These are phyloP conservation scores for Xylariaceae sp. DNA, from an alignment of 2,329 filamentous ascomycete genomes.

Conservation along the genomic window DNA sequence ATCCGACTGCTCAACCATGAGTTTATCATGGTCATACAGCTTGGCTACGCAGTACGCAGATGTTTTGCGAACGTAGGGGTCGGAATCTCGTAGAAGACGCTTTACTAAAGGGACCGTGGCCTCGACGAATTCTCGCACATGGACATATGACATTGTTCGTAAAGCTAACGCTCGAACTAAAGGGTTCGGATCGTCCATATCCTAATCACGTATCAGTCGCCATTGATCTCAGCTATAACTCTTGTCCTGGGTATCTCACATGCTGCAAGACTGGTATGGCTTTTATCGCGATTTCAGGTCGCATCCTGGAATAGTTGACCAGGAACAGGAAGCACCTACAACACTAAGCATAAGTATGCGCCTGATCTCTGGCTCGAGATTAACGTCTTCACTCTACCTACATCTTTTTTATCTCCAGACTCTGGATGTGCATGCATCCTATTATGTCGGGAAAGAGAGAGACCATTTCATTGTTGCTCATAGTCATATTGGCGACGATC, in stretches of 20 bases:
- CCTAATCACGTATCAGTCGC: slow-evolving; percentile 44
- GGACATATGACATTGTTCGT: slow-evolving; percentile 94
- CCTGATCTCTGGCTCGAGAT: not conserved
- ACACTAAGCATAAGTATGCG: slow-evolving; percentile 9
- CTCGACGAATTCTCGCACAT: slow-evolving; percentile 93
- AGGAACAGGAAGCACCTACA: slow-evolving; percentile 92
- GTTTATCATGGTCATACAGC: slow-evolving; percentile 91
- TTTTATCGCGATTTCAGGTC: slow-evolving; percentile 89
- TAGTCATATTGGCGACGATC: slow-evolving; percentile 99
- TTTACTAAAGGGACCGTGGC: slow-evolving; percentile 83
- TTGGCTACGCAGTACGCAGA: slow-evolving; percentile 96
- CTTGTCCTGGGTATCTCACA: slow-evolving; percentile 41
- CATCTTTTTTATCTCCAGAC: slow-evolving; percentile 99
- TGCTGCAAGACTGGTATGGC: slow-evolving; percentile 82
- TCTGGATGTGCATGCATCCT: slow-evolving; percentile 89
- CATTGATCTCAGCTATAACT: not conserved
- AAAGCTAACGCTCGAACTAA: slow-evolving; percentile 87
- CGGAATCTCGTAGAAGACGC: slow-evolving; percentile 74
- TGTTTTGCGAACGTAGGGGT: slow-evolving; percentile 97
- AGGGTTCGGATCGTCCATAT: slow-evolving; percentile 91
- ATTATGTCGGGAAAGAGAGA: slow-evolving; percentile 94
- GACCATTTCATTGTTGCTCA: slow-evolving; percentile 99
- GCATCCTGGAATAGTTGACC: slow-evolving; percentile 93
- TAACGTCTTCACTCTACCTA: slow-evolving; percentile 38
- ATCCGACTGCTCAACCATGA: slow-evolving; percentile 84